phyloP scores from a whole-genome alignment of 2,329 filamentous ascomycete genomes.

The Talaromyces sp. region DNA sequence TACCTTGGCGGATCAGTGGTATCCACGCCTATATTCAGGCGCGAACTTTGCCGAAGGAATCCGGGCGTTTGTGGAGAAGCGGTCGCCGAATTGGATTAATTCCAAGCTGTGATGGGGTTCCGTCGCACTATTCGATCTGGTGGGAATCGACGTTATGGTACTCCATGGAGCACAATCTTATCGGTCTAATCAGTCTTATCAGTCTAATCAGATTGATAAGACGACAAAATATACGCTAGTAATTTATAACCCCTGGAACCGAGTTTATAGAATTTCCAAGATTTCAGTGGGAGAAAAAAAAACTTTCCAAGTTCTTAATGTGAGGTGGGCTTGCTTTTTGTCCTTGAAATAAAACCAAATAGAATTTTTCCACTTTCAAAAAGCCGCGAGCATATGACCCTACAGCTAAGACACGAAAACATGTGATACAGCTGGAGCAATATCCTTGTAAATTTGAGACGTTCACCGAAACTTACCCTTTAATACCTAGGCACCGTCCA shows the following conservation, averaged over 20 bases:
- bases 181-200: constrained; percentile 3
- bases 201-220: constrained; percentile 4
- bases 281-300: too few species aligned
- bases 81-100: constrained; percentile 62
- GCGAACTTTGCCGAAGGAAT: constrained; percentile 76
- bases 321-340: too few species aligned
- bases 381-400: too few species aligned
- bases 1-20: constrained; percentile 61
- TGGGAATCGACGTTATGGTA: neutral
- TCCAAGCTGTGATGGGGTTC: constrained; percentile 31
- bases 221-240: neutral
- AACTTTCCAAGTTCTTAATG: too few species aligned
- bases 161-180: constrained; percentile 1
- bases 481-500: too few species aligned
- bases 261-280: neutral
- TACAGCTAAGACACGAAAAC: too few species aligned
- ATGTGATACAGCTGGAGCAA: too few species aligned
- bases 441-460: too few species aligned
- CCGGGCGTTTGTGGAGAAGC: constrained; percentile 73
- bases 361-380: too few species aligned
- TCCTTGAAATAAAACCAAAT: too few species aligned
- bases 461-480: too few species aligned
- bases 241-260: neutral
- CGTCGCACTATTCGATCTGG: neutral
- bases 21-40: constrained; percentile 60